Evolutionary conservation across 2,329 filamentous ascomycete species (phyloP), one percentile per base, ranked within the genome.

Genomic region (Calonectria multiphialidica): DNA sequence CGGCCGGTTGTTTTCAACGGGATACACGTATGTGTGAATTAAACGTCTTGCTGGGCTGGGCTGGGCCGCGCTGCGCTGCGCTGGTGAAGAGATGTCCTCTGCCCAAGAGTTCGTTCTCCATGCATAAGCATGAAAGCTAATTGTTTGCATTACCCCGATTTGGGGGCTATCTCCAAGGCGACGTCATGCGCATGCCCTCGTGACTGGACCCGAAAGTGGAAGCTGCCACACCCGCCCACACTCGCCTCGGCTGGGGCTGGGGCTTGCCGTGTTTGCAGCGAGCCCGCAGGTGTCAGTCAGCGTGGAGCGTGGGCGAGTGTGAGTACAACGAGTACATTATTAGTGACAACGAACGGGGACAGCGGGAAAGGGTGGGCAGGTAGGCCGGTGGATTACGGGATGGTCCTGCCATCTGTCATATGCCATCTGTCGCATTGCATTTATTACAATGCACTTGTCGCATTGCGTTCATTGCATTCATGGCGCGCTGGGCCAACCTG

Each of bases 231-330:
- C 55, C 45, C 30, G 44, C 61, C 21, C 49, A 33, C 57, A 28
- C 66, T 35, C 50, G 44, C 68, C 59, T 59, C 61, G 68, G 68
- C 62, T 70, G 68, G 45, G 47, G 49, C 50, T 65, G 18, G 57
- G 15, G 21, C 4, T 42, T 28, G 37, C 21, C 40, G 45, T n/a
- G 6, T 65, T 21, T 12, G 47, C 35, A 9, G 4, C 33, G 33
- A 12, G 15, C 6, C 28, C 18, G 28, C 7, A 16, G 13, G 53
- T 21, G 23, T 18, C 12, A 7, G 18, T 42, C 5, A 5, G 28
- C 5, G 28, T 30, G 28, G 28, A 5, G 28, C 5, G 28, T 30
- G 28, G 2, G 28, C 28, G 28, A 30, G 28, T 30, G 28, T 30
- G 28, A 30, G 28, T 30, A 30, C 28, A 8, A n/a, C n/a, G 42